phyloP scores from a whole-genome alignment of 2,329 filamentous ascomycete genomes.

The Uncinocarpus reesii region DNA sequence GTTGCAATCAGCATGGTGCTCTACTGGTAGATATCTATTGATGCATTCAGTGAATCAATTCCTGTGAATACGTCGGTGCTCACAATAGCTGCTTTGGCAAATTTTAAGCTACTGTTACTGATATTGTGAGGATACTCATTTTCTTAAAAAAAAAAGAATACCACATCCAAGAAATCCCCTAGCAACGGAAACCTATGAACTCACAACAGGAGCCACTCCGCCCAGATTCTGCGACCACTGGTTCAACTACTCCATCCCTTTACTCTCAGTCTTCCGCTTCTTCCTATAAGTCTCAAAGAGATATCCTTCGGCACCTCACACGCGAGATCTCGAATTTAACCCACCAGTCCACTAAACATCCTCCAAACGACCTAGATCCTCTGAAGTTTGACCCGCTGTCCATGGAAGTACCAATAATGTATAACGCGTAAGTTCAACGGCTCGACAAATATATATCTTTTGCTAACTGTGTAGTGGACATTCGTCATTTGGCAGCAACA shows the following conservation, averaged over 20 bases:
- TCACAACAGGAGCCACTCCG: background rate
- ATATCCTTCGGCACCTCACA: constrained; percentile 16
- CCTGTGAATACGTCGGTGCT: background rate
- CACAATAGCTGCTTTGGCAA: background rate
- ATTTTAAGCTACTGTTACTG: background rate
- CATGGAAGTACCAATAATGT: constrained; percentile 25
- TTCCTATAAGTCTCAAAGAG: constrained; percentile 11
- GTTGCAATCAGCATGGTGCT: background rate
- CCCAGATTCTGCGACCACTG: background rate
- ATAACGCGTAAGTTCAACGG: constrained; percentile 21
- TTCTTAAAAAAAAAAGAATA: background rate
- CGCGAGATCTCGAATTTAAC: constrained; percentile 18
- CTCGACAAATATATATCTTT: background rate
- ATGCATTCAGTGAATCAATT: background rate
- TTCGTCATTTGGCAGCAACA: constrained; percentile 22
- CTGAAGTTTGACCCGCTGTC: constrained; percentile 18
- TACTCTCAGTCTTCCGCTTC: constrained; percentile 11
- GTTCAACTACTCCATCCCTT: background rate
- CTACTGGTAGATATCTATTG: background rate
- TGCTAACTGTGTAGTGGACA: constrained; percentile 18
- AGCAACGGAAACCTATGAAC: constrained; percentile 5
- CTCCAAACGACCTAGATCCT: constrained; percentile 13
- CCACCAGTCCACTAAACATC: constrained; percentile 8
- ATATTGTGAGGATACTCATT: constrained; percentile 1
- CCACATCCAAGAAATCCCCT: background rate